Evolutionary conservation across 176 grass and related monocot genomes (phyloP).

Genomic region (Triticum turgidum): DNA sequence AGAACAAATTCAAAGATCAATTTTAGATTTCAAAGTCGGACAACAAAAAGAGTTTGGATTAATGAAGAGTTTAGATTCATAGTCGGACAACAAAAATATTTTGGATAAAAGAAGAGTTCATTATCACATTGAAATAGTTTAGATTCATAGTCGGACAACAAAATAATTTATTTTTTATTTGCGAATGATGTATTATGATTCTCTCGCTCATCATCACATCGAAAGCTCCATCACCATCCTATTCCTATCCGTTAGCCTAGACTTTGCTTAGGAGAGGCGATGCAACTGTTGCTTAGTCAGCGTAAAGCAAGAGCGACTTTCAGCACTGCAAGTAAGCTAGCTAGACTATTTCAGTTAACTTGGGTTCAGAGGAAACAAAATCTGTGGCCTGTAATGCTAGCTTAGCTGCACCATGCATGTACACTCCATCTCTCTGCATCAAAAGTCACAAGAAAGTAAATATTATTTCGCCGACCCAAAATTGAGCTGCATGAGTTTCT

Average conservation of each 20-base stretch:
- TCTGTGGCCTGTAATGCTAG: background rate
- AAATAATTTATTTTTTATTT: too few relatives aligned
- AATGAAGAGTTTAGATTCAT: too few relatives aligned
- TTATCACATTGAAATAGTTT: too few relatives aligned
- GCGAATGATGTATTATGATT: too few relatives aligned
- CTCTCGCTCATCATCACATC: too few relatives aligned
- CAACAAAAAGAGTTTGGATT: too few relatives aligned
- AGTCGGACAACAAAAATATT: too few relatives aligned
- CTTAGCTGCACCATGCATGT: background rate
- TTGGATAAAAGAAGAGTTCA: too few relatives aligned
- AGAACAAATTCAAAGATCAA: too few relatives aligned
- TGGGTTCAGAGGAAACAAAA: constrained; percentile 34
- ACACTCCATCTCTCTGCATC: constrained; percentile 23
- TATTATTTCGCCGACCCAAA: constrained; percentile 1
- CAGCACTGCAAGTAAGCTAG: constrained; percentile 30
- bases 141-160: too few relatives aligned
- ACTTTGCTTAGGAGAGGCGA: background rate
- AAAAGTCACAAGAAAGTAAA: constrained; percentile 40
- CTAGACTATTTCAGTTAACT: background rate
- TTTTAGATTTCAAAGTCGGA: too few relatives aligned
- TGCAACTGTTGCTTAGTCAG: constrained; percentile 26
- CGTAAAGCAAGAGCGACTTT: constrained; percentile 39
- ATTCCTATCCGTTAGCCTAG: background rate
- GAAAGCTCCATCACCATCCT: too few relatives aligned
- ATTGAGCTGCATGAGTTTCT: background rate